Base-by-base conservation (phyloP, 768 basidiomycete species). In the Coprinellus aureogranulatus region DNA sequence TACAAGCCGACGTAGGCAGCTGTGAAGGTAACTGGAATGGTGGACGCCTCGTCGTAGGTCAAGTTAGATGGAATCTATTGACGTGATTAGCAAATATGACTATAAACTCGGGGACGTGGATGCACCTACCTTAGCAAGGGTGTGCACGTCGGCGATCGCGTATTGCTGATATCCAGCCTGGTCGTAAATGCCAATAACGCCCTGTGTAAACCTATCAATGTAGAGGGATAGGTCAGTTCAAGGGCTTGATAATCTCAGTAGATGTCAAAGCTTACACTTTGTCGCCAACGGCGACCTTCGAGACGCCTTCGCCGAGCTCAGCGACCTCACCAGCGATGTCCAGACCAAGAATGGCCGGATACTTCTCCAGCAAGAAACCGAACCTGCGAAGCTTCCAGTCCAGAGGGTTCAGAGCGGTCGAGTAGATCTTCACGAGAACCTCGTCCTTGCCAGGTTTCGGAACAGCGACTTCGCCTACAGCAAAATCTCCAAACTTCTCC, bases 351-450 rank as follows among this genome's bases (percentile, higher is more conserved):
- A 85, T 67, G 5, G 75, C 75, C 12, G 80, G 84, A 58, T 69
- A 84, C 18, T 72, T 61, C 20, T 72, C 69, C 40, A 77, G 65
- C 54, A 74, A 73, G 27, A 71, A 61, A 1, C 73, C 75, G 50
- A 69, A 69, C 50, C 68, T 74, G 56, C 79, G 79, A 26, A 82
- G 72, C 63, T 81, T 82, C 68, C 81, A 81, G 58, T 85, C 84
- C 45, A 77, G 59, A 11, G 82, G 83, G 62, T 84, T 82, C 10
- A 84, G 71, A 1, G 71, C 77, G 3, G 68, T 62, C 0, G 77
- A 61, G 34, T 72, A 61, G 46, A 79, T 55, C 58, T 76, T 73
- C 54, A 82, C 68, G 48, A 82, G 68, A 10, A 81, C 57, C 10
- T 66, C 59, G 2, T 55, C 52, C 61, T 75, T 55, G 4, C 57